A percentile compares a stretch with the other conserved stretches of the same genome.
Evolutionary conservation across 164 flowering plant genomes (phyloP).

Genomic region (Vitis cinerea): DNA sequence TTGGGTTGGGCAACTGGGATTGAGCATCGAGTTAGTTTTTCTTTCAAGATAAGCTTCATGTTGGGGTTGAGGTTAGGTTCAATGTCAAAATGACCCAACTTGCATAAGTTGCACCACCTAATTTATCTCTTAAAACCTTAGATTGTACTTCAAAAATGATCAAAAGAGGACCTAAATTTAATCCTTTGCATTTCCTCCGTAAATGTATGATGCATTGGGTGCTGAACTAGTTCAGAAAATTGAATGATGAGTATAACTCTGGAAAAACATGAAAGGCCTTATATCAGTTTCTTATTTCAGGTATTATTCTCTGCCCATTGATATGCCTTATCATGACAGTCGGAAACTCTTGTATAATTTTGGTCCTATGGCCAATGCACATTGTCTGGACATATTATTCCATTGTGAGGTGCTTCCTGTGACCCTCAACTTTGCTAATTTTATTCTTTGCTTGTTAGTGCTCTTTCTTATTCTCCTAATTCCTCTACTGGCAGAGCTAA

Average conservation of each 20-base stretch:
- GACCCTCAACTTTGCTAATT: background rate
- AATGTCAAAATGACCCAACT: too few species aligned
- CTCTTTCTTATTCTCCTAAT: slow-evolving; percentile 9
- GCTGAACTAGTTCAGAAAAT: background rate
- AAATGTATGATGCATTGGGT: background rate
- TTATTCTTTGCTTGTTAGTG: background rate
- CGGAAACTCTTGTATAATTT: slow-evolving; percentile 65
- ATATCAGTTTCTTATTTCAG: slow-evolving; percentile 34
- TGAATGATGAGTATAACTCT: background rate
- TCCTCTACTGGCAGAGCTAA: slow-evolving; percentile 54
- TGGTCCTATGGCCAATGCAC: slow-evolving; percentile 85
- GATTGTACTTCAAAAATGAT: too few species aligned
- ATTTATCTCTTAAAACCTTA: too few species aligned
- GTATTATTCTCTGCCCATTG: slow-evolving; percentile 71
- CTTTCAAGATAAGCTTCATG: too few species aligned
- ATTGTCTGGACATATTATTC: slow-evolving; percentile 60
- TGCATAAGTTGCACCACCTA: too few species aligned
- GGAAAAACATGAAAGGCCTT: background rate
- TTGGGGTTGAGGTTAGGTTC: too few species aligned
- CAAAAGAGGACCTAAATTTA: too few species aligned
- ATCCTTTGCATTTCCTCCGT: background rate
- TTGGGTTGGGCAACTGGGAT: too few species aligned
- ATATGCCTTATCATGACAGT: slow-evolving; percentile 64
- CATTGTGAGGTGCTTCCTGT: slow-evolving; percentile 49
- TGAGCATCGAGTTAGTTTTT: too few species aligned